Evolutionary conservation across 805 yeast genomes (phyloP), one percentile per base, ranked within the genome.

Genomic region (Metschnikowia colocasiae): DNA sequence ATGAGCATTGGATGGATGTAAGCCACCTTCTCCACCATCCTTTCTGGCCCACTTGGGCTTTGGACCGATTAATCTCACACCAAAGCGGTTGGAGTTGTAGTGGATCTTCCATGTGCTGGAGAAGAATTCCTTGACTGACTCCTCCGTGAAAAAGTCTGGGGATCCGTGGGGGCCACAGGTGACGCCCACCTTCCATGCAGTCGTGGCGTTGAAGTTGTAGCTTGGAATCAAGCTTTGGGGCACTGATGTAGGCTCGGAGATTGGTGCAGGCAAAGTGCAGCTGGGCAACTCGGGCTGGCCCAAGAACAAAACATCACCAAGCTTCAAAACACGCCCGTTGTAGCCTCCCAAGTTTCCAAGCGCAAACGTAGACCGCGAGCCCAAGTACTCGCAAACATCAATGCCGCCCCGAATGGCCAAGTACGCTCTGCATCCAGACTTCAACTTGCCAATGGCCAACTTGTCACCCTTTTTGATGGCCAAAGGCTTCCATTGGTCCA

Each of bases 91-190:
- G 27, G 98, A 91, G 70, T 92, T 92, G 75, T 94, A 94, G 65
- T 94, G 98, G 43, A 92, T 90, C 67, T 90, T 92, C 98, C 98
- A 92, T 51, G 78, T 80, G 45, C 81, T 76, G 4, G 75, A 59
- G 63, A 92, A 89, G 69, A 92, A 91, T 46, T 83, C 86, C 30
- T 75, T 73, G 15, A 89, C 81, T 10, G 87, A 80, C 63, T 87
- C 96, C 9, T 75, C 65, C 46, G 79, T 79, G 75, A 94, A 94
- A 68, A 91, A 89, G 65, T 92, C 99, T 16, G 98, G 98, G 4
- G 97, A 81, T 1, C 98, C 98, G 66, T 92, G 98, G 22, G 99
- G 99, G 46, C 99, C 99, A 65, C 95, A 84, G 9, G 96, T 89
- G 40, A 91, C 97, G 59, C 91, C 96, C 53, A 92, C 91, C 39